These are phyloP conservation scores for Hydnomerulius pinastri DNA, from an alignment of 768 basidiomycete species.

Conservation along the genomic window DNA sequence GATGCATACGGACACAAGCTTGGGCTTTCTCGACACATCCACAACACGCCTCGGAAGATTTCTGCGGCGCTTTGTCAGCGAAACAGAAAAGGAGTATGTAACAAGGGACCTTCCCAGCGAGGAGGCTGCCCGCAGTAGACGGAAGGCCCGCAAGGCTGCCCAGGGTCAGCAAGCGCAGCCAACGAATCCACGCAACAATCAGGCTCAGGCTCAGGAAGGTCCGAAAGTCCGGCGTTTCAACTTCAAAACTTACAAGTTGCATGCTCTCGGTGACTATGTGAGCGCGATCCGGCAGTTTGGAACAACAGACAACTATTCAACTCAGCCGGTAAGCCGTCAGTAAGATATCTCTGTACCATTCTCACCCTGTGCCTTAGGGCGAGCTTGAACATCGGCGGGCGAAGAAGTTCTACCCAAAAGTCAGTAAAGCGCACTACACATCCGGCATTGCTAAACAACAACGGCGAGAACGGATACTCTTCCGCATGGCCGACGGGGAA, in stretches of 20 bases:
- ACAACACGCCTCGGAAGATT: constrained; percentile 22
- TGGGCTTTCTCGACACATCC: constrained; percentile 21
- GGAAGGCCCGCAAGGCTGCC: background rate
- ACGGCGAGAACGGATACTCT: constrained; percentile 8
- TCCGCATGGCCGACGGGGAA: background rate
- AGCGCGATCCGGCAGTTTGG: constrained; percentile 12
- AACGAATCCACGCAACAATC: background rate
- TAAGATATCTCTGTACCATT: background rate
- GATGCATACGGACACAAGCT: constrained; percentile 23
- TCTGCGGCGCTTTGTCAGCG: constrained; percentile 23
- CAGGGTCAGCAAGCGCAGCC: background rate
- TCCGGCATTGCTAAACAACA: constrained; percentile 33
- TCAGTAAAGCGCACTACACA: constrained; percentile 35
- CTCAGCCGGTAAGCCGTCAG: constrained; percentile 29
- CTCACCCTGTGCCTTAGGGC: constrained; percentile 23
- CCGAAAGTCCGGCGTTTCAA: constrained; percentile 11
- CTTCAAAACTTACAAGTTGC: constrained; percentile 17
- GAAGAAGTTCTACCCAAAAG: constrained; percentile 39
- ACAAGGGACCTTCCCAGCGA: constrained; percentile 37
- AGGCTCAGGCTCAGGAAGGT: background rate
- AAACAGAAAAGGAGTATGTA: constrained; percentile 18
- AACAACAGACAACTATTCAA: constrained; percentile 34
- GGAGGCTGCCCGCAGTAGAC: constrained; percentile 22
- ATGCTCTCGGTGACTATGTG: constrained; percentile 19
- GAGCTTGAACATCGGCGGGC: constrained; percentile 38